These are phyloP conservation scores for Tubosaeta brunneosetosa DNA, from an alignment of 768 basidiomycete species.

Conservation along the genomic window DNA sequence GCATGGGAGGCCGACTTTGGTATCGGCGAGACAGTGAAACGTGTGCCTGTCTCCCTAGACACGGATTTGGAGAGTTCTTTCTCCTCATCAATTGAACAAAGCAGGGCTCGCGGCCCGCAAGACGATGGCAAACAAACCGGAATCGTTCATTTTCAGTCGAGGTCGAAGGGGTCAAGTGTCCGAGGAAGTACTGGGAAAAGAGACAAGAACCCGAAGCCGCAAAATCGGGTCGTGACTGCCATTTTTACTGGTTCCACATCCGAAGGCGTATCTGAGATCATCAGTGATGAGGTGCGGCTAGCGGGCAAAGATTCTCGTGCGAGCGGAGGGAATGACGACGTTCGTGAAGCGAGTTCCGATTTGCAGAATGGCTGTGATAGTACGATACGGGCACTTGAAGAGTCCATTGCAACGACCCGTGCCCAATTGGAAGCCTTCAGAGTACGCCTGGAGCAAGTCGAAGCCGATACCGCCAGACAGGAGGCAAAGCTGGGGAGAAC, in stretches of 20 bases:
- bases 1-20: slow-evolving; percentile 30
- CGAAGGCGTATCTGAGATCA: background rate
- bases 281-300: background rate
- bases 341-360: background rate
- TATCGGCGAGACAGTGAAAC: slow-evolving; percentile 30
- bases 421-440: slow-evolving; percentile 22
- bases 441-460: slow-evolving; percentile 26
- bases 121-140: background rate
- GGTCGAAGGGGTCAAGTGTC: background rate
- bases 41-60: slow-evolving; percentile 8
- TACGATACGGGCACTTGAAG: slow-evolving; percentile 17
- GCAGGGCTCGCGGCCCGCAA: background rate
- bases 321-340: background rate
- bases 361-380: slow-evolving; percentile 3
- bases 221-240: slow-evolving; percentile 26
- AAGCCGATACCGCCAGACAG: slow-evolving; percentile 16
- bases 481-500: slow-evolving; percentile 6
- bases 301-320: background rate
- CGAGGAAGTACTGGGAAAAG: slow-evolving; percentile 7
- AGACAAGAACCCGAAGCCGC: slow-evolving; percentile 6
- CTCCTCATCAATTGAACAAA: background rate
- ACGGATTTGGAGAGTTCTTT: background rate
- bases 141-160: background rate
- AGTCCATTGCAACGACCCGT: slow-evolving; percentile 23
- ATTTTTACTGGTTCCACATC: slow-evolving; percentile 24